Percentiles rank a stretch among this genome's conserved stretches.
These are phyloP conservation scores for Aureobasidium sp. DNA, from an alignment of 2,329 filamentous ascomycete genomes.

Conservation along the genomic window DNA sequence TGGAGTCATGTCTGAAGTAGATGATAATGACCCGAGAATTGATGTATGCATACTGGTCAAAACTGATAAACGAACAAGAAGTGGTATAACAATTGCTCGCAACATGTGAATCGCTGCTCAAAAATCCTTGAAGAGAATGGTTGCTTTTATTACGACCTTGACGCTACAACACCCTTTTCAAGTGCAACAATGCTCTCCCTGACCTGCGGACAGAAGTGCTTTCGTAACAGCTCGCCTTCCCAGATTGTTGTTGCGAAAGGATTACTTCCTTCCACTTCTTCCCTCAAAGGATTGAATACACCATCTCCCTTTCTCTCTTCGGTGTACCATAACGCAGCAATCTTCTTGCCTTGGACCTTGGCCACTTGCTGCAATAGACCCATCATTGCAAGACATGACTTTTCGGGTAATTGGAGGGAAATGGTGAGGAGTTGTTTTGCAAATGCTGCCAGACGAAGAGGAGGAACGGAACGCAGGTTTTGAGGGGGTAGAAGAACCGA, in stretches of 20 bases:
- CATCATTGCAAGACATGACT: conserved; percentile 73
- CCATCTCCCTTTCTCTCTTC: conserved; percentile 92
- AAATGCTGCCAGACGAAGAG: conserved; percentile 82
- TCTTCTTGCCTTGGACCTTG: conserved; percentile 73
- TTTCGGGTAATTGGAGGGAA: conserved; percentile 82
- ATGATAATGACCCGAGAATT: too few relatives aligned
- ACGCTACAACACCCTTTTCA: conserved; percentile 14
- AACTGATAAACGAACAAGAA: too few relatives aligned
- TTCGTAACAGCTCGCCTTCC: conserved; percentile 81
- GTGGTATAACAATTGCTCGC: background rate
- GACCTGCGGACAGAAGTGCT: conserved; percentile 82
- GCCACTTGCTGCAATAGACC: conserved; percentile 71
- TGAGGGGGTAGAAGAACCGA: conserved; percentile 71
- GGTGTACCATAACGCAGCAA: conserved; percentile 84
- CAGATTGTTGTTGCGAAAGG: conserved; percentile 85
- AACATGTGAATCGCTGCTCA: background rate
- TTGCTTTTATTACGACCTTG: background rate
- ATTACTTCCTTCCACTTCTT: conserved; percentile 77
- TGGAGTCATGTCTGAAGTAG: too few relatives aligned
- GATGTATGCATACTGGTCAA: too few relatives aligned
- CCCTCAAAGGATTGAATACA: conserved; percentile 59
- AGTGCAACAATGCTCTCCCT: conserved; percentile 49
- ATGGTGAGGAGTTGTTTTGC: conserved; percentile 81
- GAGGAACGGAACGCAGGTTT: conserved; percentile 68
- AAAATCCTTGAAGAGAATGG: background rate